These are phyloP conservation scores for Zasmidium citrigriseum DNA, from an alignment of 2,329 filamentous ascomycete species.

Conservation along the genomic window DNA sequence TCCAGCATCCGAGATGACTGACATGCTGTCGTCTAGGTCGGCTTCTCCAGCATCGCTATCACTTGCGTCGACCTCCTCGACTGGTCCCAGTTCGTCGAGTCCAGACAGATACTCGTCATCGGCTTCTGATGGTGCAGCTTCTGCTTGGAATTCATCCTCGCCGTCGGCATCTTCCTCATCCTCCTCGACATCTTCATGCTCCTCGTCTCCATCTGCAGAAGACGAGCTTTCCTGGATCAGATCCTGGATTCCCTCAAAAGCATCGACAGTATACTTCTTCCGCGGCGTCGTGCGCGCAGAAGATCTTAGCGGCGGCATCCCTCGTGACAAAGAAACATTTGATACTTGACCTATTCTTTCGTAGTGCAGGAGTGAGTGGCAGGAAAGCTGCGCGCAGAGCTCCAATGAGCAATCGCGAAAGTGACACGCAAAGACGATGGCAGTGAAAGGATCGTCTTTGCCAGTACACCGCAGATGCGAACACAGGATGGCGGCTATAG, in stretches of 20 bases:
- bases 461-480: background rate
- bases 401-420: constrained; percentile 5
- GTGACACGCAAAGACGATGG: constrained; percentile 1
- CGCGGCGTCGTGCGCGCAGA: constrained; percentile 22
- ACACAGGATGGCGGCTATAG: background rate
- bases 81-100: constrained; percentile 27
- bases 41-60: constrained; percentile 40
- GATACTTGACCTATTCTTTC: background rate
- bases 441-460: background rate
- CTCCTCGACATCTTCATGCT: constrained; percentile 31
- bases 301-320: constrained; percentile 24
- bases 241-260: constrained; percentile 37
- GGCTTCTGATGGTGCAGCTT: constrained; percentile 20
- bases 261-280: constrained; percentile 37
- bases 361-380: background rate
- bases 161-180: constrained; percentile 13
- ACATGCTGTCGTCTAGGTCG: constrained; percentile 33
- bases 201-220: constrained; percentile 8
- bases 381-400: background rate
- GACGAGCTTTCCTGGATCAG: constrained; percentile 17
- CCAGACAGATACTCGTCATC: constrained; percentile 37
- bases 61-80: constrained; percentile 33
- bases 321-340: background rate
- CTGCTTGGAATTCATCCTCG: constrained; percentile 38
- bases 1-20: background rate